Conservation (phyloP, 371 early-diverging fungal species). For the Mucor racemosus region DNA sequence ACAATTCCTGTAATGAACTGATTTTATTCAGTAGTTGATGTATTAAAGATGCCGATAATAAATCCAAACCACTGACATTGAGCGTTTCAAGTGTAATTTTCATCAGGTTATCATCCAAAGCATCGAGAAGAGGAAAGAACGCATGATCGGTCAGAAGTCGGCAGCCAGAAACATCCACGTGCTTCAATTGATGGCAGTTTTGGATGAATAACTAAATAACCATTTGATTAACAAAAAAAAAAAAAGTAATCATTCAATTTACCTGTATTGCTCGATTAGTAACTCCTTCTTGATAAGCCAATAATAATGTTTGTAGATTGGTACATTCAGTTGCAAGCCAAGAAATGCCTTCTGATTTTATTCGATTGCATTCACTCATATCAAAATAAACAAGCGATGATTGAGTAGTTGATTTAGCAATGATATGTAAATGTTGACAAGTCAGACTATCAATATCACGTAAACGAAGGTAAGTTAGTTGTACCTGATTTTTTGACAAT, state of each 20-base stretch:
- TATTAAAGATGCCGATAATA: conserved; percentile 18
- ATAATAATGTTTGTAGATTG: conserved; percentile 25
- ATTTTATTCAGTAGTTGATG: conserved; percentile 21
- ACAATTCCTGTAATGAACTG: conserved; percentile 14
- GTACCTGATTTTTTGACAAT: conserved; percentile 5
- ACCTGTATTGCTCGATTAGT: conserved; percentile 44
- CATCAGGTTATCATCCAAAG: conserved; percentile 15
- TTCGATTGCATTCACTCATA: conserved; percentile 46
- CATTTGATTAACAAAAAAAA: neutral
- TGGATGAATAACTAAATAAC: conserved; percentile 19
- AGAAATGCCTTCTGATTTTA: conserved; percentile 30
- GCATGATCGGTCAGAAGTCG: conserved; percentile 35
- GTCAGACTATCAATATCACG: conserved; percentile 46
- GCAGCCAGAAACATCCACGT: conserved; percentile 39
- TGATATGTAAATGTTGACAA: conserved; percentile 32
- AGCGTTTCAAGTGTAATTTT: conserved; percentile 27
- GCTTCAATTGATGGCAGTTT: conserved; percentile 27
- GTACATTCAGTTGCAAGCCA: conserved; percentile 35
- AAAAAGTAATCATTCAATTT: conserved; percentile 1
- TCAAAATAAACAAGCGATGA: conserved; percentile 36
- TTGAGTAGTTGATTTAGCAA: conserved; percentile 11
- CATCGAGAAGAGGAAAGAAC: conserved; percentile 22
- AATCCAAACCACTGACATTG: conserved; percentile 30
- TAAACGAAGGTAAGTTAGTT: conserved; percentile 34
- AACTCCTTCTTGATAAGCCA: conserved; percentile 47